Evolutionary conservation across 495 filamentous ascomycete genomes (phyloP), one percentile per base, ranked within the genome.

Genomic region (Evernia prunastri): DNA sequence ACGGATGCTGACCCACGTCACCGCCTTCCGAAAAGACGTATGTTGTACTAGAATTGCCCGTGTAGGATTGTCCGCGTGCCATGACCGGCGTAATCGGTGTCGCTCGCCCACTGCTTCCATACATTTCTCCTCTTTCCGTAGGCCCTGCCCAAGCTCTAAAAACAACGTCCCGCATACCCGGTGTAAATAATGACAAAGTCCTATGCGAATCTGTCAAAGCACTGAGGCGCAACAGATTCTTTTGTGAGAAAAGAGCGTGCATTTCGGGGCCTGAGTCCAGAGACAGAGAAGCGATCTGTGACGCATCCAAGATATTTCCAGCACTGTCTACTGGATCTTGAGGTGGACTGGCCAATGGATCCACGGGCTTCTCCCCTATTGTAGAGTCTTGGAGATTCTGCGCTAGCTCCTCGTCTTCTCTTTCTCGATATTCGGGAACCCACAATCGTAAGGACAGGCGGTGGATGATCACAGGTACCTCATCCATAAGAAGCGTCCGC

Each of bases 381-480:
- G 68, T 68, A 40, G 71, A 60, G 23, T 72, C 71, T 54, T 74
- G 65, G 6, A 36, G 35, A 18, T 42, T 53, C 33, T 68, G 33
- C 69, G 67, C 33, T 61, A 72, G 61, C 66, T 78, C 75, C 63
- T 84, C 74, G 59, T 84, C 81, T 58, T 89, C 86, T 56, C 79
- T 79, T 17, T 83, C 79, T 61, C 85, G 83, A 73, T 92, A 89
- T 69, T 97, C 93, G 0, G 91, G 89, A 58, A 89, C 91, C 89
- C 91, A 97, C 49, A 97, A 71, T 54, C 89, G 85, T 64, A 97
- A 80, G 0, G 94, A 97, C 47, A 98, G 79, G 63, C 91, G 86
- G 72, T 98, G 94, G 51, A 98, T 94, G 43, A 97, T 97, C 12
- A 92, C 91, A 8, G 94, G 94, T 18, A 98, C 78, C 73, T 98